Evolutionary conservation across 2,329 filamentous ascomycete genomes (phyloP).

Genomic region (Aspergillus oerlinghausenensis): DNA sequence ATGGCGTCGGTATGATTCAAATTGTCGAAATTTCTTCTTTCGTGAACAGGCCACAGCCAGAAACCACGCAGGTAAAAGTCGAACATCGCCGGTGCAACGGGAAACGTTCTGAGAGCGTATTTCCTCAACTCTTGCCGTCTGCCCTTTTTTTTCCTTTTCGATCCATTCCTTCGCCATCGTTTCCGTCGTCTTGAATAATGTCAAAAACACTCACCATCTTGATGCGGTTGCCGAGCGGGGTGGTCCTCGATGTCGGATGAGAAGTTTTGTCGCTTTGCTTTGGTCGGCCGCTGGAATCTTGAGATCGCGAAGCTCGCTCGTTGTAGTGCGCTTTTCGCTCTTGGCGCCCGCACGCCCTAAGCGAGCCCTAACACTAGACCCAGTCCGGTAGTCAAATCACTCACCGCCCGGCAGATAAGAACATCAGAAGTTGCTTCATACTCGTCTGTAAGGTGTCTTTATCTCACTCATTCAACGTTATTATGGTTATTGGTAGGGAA

Average conservation of each 20-base stretch:
- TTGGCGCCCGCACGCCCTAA: slow-evolving; percentile 35
- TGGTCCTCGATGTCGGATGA: slow-evolving; percentile 40
- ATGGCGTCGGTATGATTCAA: background rate
- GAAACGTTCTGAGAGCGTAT: background rate
- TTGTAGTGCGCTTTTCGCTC: slow-evolving; percentile 39
- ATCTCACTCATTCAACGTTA: background rate
- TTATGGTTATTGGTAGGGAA: background rate
- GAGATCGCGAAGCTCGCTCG: slow-evolving; percentile 25
- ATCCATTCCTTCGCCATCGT: background rate
- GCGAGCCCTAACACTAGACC: slow-evolving; percentile 40
- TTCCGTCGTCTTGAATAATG: background rate
- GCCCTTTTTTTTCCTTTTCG: background rate
- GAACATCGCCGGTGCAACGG: slow-evolving; percentile 9
- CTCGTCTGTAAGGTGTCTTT: background rate
- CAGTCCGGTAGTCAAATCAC: slow-evolving; percentile 4
- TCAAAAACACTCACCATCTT: slow-evolving; percentile 42
- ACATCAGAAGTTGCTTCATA: background rate
- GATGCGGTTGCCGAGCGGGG: slow-evolving; percentile 39
- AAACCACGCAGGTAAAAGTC: slow-evolving; percentile 1
- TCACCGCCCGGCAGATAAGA: slow-evolving; percentile 19
- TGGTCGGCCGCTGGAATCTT: slow-evolving; percentile 30
- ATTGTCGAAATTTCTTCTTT: background rate
- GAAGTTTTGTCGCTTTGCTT: slow-evolving; percentile 37
- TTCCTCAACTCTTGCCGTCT: background rate
- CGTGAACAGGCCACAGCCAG: background rate